Conservation (phyloP, 2,329 filamentous ascomycete genomes). For the Phialemoniopsis sp. region DNA sequence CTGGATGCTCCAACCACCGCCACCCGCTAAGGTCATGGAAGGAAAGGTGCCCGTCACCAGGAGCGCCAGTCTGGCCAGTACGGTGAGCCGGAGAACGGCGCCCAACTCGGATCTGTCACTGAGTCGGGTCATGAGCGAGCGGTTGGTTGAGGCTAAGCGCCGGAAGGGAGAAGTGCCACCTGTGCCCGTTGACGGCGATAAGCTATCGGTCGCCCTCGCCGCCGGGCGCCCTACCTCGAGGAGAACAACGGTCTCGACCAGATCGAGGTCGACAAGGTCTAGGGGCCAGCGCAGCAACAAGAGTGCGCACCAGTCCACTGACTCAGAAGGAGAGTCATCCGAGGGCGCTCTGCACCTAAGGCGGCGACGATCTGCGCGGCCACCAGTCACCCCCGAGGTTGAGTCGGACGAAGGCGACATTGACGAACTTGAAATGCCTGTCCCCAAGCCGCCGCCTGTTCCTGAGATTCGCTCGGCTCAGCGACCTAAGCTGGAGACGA, state of each 20-base stretch:
- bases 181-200: slow-evolving; percentile 13
- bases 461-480: slow-evolving; percentile 28
- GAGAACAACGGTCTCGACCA: slow-evolving; percentile 13
- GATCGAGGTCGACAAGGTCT: slow-evolving; percentile 10
- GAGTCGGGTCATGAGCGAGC: slow-evolving; percentile 38
- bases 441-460: slow-evolving; percentile 2
- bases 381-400: slow-evolving; percentile 12
- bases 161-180: slow-evolving; percentile 32
- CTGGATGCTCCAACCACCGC: slow-evolving; percentile 93
- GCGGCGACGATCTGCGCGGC: slow-evolving; percentile 8
- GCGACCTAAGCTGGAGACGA: slow-evolving; percentile 42
- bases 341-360: not conserved
- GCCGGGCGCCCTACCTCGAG: slow-evolving; percentile 14
- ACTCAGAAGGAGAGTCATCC: slow-evolving; percentile 12
- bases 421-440: slow-evolving; percentile 16
- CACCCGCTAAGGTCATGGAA: slow-evolving; percentile 86
- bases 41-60: slow-evolving; percentile 71
- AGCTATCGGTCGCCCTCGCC: slow-evolving; percentile 10
- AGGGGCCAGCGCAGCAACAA: slow-evolving; percentile 16
- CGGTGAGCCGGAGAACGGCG: slow-evolving; percentile 32
- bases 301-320: slow-evolving; percentile 15
- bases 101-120: slow-evolving; percentile 26
- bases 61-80: slow-evolving; percentile 54
- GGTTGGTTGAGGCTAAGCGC: slow-evolving; percentile 40
- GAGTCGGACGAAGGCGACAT: slow-evolving; percentile 25